Conservation (phyloP, 352 stramenopile species). For the Phytophthora meadii region DNA sequence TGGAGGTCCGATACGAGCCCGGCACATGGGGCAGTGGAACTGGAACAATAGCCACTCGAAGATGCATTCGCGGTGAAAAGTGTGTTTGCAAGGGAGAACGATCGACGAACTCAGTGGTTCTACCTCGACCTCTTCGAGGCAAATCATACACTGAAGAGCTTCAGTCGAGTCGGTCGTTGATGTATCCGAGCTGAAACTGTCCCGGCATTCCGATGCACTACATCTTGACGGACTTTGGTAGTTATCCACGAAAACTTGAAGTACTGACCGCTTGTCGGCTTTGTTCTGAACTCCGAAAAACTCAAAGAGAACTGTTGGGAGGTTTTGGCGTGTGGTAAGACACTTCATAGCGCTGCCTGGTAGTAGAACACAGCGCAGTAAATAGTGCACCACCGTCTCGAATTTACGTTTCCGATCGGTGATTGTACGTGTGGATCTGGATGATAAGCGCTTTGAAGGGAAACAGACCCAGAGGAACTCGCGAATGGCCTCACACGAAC, state of each 20-base stretch:
- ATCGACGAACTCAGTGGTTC: conserved; percentile 25
- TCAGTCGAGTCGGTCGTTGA: conserved; percentile 40
- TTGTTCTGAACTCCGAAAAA: conserved; percentile 56
- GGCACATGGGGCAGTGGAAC: conserved; percentile 69
- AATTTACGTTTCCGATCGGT: conserved; percentile 57
- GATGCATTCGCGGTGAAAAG: conserved; percentile 75
- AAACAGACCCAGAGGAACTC: conserved; percentile 67
- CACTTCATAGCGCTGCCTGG: conserved; percentile 75
- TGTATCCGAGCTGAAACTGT: conserved; percentile 34
- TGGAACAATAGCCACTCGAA: conserved; percentile 79
- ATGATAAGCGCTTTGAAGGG: conserved; percentile 53
- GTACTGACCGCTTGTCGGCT: conserved; percentile 61
- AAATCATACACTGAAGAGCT: conserved; percentile 48
- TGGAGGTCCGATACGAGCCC: conserved; percentile 48
- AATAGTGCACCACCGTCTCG: conserved; percentile 61
- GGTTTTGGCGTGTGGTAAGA: conserved; percentile 37
- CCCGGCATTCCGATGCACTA: conserved; percentile 1
- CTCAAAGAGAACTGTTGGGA: conserved; percentile 57
- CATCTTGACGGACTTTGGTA: conserved; percentile 26
- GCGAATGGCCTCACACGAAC: conserved; percentile 67
- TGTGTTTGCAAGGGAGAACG: conserved; percentile 62
- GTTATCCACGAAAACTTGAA: conserved; percentile 77
- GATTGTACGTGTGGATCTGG: conserved; percentile 40
- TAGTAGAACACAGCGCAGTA: conserved; percentile 66
- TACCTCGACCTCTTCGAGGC: conserved; percentile 47